phyloP scores from a whole-genome alignment of 2,329 filamentous ascomycete species.

The Fragosphaeria purpurea region DNA sequence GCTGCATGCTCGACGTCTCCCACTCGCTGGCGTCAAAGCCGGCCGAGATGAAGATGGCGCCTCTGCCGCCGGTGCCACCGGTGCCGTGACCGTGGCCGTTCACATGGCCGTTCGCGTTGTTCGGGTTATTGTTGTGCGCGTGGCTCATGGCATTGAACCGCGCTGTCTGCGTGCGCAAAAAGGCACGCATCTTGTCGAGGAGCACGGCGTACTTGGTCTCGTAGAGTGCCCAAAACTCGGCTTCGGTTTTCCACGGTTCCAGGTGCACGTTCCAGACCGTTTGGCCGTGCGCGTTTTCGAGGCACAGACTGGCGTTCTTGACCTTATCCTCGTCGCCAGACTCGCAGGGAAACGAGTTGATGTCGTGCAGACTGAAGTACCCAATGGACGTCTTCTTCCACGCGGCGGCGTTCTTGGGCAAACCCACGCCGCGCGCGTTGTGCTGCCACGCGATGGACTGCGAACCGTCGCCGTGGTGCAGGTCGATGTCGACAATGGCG shows the following conservation, averaged over 20 bases:
- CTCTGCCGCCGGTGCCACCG: conserved; percentile 34
- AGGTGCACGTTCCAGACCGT: conserved; percentile 95
- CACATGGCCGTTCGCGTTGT: conserved; percentile 29
- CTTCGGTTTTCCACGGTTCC: conserved; percentile 70
- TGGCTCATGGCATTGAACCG: conserved; percentile 20
- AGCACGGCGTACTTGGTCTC: conserved; percentile 66
- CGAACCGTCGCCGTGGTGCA: conserved; percentile 92
- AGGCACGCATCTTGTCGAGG: conserved; percentile 70
- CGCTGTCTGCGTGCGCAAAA: conserved; percentile 63
- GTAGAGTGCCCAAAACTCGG: conserved; percentile 86
- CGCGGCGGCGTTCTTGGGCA: conserved; percentile 59
- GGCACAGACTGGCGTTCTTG: conserved; percentile 84
- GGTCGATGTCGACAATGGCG: conserved; percentile 84
- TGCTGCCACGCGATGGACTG: conserved; percentile 89
- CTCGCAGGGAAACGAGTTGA: conserved; percentile 97
- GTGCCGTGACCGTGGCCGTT: too few relatives aligned
- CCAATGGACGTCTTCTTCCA: conserved; percentile 84
- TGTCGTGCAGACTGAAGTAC: conserved; percentile 95
- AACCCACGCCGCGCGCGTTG: conserved; percentile 57
- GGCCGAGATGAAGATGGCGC: conserved; percentile 87
- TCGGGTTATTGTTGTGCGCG: conserved; percentile 30
- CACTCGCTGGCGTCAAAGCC: conserved; percentile 96
- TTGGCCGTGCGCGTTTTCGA: conserved; percentile 89
- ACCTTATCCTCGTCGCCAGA: conserved; percentile 88
- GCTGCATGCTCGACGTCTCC: conserved; percentile 87